These are phyloP conservation scores for Reutealis trisperma DNA, from an alignment of 345 rosid genomes.

Conservation along the genomic window DNA sequence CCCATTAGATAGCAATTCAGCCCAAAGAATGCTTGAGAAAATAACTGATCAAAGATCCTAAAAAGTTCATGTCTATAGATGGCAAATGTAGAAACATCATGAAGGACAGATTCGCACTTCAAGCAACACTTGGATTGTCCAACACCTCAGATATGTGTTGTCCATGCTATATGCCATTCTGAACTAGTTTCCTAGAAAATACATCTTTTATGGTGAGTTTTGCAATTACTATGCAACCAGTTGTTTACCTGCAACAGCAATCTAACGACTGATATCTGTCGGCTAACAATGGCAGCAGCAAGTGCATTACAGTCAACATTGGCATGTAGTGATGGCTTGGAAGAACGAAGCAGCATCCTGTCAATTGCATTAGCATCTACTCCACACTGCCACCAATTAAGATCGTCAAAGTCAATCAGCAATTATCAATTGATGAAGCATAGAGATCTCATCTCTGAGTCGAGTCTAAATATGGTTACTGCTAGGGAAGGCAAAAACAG, in stretches of 20 bases:
- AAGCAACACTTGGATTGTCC: not conserved
- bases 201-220: constrained; percentile 1
- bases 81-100: not conserved
- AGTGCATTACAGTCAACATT: constrained; percentile 36
- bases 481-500: not conserved
- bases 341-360: constrained; percentile 30
- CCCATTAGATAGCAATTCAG: not conserved
- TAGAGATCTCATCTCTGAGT: not conserved
- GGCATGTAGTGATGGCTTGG: constrained; percentile 29
- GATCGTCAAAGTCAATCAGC: constrained; percentile 6
- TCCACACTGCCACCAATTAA: constrained; percentile 30
- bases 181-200: not conserved
- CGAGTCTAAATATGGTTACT: not conserved
- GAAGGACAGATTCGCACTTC: not conserved
- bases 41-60: not conserved
- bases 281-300: constrained; percentile 31
- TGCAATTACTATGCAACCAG: not conserved
- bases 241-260: constrained; percentile 29
- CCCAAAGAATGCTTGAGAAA: not conserved
- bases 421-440: not conserved
- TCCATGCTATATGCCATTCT: not conserved
- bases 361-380: constrained; percentile 30
- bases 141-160: not conserved
- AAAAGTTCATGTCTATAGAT: not conserved
- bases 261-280: constrained; percentile 30